phyloP scores from a whole-genome alignment of 2,329 filamentous ascomycete species.

The Fusarium aywerte region DNA sequence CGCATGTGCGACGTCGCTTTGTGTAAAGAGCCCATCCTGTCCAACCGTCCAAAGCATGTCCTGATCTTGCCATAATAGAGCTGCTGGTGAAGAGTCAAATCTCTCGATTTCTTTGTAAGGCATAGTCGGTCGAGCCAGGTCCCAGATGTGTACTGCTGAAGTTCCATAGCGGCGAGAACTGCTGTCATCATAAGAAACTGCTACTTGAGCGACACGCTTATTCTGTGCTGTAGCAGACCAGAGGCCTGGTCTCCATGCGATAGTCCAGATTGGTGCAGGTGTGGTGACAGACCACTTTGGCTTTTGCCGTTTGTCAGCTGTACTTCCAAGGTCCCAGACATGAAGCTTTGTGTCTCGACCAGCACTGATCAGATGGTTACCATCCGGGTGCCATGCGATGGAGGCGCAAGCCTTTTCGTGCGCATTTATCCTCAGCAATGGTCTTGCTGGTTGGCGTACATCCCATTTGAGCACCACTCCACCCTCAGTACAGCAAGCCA shows the following conservation, averaged over 20 bases:
- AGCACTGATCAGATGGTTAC: conserved; percentile 71
- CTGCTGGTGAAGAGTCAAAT: conserved; percentile 67
- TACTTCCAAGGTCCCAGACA: conserved; percentile 72
- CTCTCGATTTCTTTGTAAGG: conserved; percentile 73
- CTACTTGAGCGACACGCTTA: conserved; percentile 69
- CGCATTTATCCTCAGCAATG: conserved; percentile 68
- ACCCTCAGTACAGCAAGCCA: conserved; percentile 72
- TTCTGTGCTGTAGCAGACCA: conserved; percentile 73
- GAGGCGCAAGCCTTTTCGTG: conserved; percentile 70
- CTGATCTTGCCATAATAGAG: conserved; percentile 71
- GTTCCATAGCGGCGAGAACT: conserved; percentile 65
- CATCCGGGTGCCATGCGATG: conserved; percentile 75
- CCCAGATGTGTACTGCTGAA: conserved; percentile 72
- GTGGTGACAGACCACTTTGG: conserved; percentile 70
- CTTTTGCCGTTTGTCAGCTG: conserved; percentile 72
- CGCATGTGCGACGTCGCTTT: conserved; percentile 73
- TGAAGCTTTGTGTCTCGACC: conserved; percentile 70
- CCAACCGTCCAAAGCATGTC: conserved; percentile 75
- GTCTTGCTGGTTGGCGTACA: conserved; percentile 63
- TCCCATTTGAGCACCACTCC: conserved; percentile 74
- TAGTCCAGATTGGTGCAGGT: conserved; percentile 67
- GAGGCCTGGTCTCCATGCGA: conserved; percentile 72
- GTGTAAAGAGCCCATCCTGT: conserved; percentile 69
- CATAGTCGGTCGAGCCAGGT: conserved; percentile 73
- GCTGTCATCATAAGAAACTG: conserved; percentile 69